A percentile compares a stretch with the other conserved stretches of the same genome.
phyloP scores from a whole-genome alignment of 163 green algal genomes.

The Chlamydomonas reinhardtii region DNA sequence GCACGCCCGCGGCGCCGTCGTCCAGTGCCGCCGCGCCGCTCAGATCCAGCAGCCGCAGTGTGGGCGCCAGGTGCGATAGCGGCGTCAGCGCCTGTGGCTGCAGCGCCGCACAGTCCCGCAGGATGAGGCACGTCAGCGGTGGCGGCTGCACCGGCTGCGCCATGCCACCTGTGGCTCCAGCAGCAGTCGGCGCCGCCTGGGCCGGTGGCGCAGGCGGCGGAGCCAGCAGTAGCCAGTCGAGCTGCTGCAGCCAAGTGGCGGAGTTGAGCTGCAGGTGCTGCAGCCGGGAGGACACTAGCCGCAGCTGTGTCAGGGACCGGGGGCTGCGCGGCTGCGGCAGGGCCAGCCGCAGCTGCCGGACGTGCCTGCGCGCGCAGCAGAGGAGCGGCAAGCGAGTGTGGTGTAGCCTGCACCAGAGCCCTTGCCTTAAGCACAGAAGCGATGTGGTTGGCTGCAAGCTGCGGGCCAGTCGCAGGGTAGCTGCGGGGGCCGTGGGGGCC shows the following conservation, averaged over 20 bases:
- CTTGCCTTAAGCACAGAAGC: too few species aligned
- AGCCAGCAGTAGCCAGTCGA: background rate
- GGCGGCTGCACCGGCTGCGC: background rate
- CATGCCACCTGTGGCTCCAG: background rate
- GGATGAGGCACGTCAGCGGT: slow-evolving; percentile 28
- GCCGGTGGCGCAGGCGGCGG: background rate
- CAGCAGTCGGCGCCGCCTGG: background rate
- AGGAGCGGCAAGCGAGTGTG: too few species aligned
- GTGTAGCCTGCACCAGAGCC: too few species aligned
- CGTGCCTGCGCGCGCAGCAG: slow-evolving; percentile 1
- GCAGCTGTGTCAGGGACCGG: slow-evolving; percentile 23
- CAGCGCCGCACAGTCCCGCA: slow-evolving; percentile 1
- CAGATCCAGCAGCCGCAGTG: slow-evolving; percentile 26
- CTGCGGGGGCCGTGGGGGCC: too few species aligned
- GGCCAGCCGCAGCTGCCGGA: slow-evolving; percentile 12
- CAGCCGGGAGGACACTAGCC: background rate
- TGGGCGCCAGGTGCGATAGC: background rate
- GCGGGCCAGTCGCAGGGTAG: too few species aligned
- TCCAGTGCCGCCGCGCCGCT: slow-evolving; percentile 18
- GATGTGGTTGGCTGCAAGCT: too few species aligned
- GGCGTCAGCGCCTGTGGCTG: background rate
- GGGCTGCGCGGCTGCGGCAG: slow-evolving; percentile 11
- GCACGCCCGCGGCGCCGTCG: slow-evolving; percentile 2
- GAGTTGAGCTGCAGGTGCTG: slow-evolving; percentile 9
- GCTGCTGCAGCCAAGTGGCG: slow-evolving; percentile 11